Conservation (phyloP, 1,284 basidiomycete genomes). For the Waitea zeae region DNA sequence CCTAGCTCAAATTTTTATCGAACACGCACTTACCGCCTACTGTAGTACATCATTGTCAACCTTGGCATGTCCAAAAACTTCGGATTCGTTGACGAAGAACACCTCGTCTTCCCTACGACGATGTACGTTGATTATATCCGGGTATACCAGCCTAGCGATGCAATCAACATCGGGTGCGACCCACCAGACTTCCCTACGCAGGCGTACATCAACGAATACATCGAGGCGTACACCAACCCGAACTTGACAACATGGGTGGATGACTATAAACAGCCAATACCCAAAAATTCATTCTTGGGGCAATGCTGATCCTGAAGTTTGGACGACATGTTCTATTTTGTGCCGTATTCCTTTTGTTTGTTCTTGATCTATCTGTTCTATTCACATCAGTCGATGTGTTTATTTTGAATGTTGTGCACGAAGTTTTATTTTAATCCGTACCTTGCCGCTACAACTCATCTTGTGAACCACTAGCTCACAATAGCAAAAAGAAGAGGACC, state of each 20-base stretch:
- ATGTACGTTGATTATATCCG: constrained; percentile 48
- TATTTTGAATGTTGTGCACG: too few species aligned
- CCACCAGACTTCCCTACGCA: constrained; percentile 34
- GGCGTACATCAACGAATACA: constrained; percentile 22
- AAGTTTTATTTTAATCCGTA: too few species aligned
- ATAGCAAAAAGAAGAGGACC: too few species aligned
- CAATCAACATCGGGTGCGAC: constrained; percentile 36
- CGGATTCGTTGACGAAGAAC: constrained; percentile 24
- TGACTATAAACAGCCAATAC: constrained; percentile 7
- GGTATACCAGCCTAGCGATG: constrained; percentile 28
- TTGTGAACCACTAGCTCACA: too few species aligned
- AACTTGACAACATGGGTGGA: constrained; percentile 13
- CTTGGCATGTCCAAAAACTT: constrained; percentile 40
- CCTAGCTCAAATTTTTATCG: neutral
- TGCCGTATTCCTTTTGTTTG: too few species aligned
- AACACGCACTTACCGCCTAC: constrained; percentile 10
- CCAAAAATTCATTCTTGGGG: constrained; percentile 9
- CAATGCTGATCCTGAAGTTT: too few species aligned
- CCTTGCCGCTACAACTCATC: too few species aligned
- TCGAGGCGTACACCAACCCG: constrained; percentile 11
- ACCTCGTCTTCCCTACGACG: constrained; percentile 16
- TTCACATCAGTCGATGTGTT: too few species aligned
- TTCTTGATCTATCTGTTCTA: too few species aligned
- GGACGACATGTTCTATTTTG: too few species aligned
- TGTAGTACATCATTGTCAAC: constrained; percentile 31